Evolutionary conservation across 2,329 filamentous ascomycete genomes (phyloP).

Genomic region (Penicillium sp.): DNA sequence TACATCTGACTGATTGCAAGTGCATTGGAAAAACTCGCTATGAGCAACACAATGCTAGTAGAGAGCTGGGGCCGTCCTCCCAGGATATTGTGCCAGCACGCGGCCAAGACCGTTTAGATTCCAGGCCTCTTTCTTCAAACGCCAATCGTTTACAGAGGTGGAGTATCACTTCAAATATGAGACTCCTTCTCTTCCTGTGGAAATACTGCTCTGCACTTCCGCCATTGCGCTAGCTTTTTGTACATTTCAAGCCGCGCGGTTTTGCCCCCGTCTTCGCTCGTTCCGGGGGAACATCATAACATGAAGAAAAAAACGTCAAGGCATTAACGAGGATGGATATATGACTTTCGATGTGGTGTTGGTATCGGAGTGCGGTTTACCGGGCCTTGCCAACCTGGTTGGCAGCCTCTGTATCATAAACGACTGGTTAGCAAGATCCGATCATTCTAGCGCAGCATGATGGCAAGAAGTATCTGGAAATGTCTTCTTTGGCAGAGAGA

Average conservation of each 20-base stretch:
- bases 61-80: not conserved
- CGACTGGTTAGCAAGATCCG: slow-evolving; percentile 14
- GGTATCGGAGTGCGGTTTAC: slow-evolving; percentile 35
- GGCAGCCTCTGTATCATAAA: slow-evolving; percentile 47
- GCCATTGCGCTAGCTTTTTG: slow-evolving; percentile 1
- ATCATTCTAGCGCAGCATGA: not conserved
- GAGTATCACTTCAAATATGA: not conserved
- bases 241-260: slow-evolving; percentile 7
- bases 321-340: slow-evolving; percentile 23
- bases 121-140: not conserved
- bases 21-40: slow-evolving; percentile 13
- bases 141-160: not conserved
- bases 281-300: slow-evolving; percentile 16
- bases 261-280: slow-evolving; percentile 10
- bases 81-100: not conserved
- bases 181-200: not conserved
- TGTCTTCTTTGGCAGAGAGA: not conserved
- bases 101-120: not conserved
- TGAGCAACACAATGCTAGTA: slow-evolving; percentile 4
- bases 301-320: slow-evolving; percentile 18
- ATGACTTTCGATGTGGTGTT: slow-evolving; percentile 22
- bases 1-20: slow-evolving; percentile 8
- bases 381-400: slow-evolving; percentile 56
- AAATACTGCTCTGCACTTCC: not conserved
- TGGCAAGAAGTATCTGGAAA: too few relatives aligned